These are phyloP conservation scores for Salix purpurea DNA, from an alignment of 345 rosid genomes.

Conservation along the genomic window DNA sequence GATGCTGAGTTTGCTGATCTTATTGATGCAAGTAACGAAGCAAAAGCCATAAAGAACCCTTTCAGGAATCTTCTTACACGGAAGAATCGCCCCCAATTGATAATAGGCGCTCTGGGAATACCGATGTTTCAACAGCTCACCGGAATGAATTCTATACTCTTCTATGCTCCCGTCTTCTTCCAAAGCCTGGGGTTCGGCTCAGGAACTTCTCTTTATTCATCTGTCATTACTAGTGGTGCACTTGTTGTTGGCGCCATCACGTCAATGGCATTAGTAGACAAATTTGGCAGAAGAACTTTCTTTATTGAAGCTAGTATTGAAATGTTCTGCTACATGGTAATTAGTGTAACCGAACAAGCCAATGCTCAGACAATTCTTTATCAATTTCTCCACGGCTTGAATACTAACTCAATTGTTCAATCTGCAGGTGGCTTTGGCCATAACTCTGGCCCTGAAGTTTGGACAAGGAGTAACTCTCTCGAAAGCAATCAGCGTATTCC, in stretches of 20 bases:
- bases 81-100: constrained; percentile 65
- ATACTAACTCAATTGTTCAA: neutral
- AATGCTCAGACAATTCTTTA: neutral
- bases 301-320: constrained; percentile 73
- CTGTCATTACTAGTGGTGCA: constrained; percentile 53
- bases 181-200: constrained; percentile 85
- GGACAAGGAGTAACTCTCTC: constrained; percentile 59
- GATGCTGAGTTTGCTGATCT: constrained; percentile 77
- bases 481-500: constrained; percentile 37
- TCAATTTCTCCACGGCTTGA: neutral
- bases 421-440: constrained; percentile 48
- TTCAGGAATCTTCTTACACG: constrained; percentile 57
- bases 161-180: constrained; percentile 80
- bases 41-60: constrained; percentile 59
- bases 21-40: constrained; percentile 67
- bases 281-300: constrained; percentile 67
- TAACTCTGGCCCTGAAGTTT: constrained; percentile 58
- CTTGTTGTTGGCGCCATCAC: constrained; percentile 53
- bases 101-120: constrained; percentile 66
- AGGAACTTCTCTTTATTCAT: constrained; percentile 53
- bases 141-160: constrained; percentile 78
- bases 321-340: constrained; percentile 75
- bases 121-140: constrained; percentile 86
- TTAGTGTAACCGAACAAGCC: neutral
- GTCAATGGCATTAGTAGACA: constrained; percentile 69